Percentiles rank a stretch among this genome's conserved stretches.
Evolutionary conservation across 257 asterid species (phyloP).

Genomic region (Leonotis leonurus): DNA sequence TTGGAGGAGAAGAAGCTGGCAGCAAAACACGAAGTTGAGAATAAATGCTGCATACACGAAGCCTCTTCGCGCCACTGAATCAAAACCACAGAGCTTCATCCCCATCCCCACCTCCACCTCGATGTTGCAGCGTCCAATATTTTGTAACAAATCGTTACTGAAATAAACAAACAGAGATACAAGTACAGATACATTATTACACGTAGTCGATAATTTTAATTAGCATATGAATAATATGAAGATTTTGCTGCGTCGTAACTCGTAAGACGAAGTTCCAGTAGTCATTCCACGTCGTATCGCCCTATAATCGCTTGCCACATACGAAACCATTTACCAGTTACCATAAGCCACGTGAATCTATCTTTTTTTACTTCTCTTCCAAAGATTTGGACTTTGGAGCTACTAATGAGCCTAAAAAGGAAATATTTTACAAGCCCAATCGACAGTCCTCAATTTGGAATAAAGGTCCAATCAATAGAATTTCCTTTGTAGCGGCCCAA

Average conservation of each 20-base stretch:
- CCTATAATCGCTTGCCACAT: conserved; percentile 51
- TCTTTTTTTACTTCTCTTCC: background rate
- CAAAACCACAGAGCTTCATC: conserved; percentile 40
- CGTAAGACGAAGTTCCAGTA: background rate
- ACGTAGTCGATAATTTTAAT: background rate
- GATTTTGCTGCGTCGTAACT: background rate
- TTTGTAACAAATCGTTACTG: background rate
- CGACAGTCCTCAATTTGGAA: too few relatives aligned
- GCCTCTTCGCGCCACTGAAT: conserved; percentile 54
- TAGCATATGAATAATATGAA: background rate
- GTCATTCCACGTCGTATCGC: conserved; percentile 42
- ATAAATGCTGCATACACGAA: conserved; percentile 31
- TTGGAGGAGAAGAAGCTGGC: conserved; percentile 61
- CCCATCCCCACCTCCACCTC: conserved; percentile 20
- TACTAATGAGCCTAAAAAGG: background rate
- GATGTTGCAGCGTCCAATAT: conserved; percentile 1
- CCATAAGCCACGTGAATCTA: conserved; percentile 21
- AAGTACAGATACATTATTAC: background rate
- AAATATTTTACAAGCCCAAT: too few relatives aligned
- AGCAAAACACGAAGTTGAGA: conserved; percentile 60
- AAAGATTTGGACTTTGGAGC: background rate
- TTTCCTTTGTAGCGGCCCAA: too few relatives aligned
- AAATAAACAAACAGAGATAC: background rate
- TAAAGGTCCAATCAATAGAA: too few relatives aligned
- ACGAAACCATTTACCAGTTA: background rate